Evolutionary conservation across 225 moss, liverwort and hornwort genomes (phyloP), one percentile per base, ranked within the genome.

Genomic region (Sphagnum tenellum): DNA sequence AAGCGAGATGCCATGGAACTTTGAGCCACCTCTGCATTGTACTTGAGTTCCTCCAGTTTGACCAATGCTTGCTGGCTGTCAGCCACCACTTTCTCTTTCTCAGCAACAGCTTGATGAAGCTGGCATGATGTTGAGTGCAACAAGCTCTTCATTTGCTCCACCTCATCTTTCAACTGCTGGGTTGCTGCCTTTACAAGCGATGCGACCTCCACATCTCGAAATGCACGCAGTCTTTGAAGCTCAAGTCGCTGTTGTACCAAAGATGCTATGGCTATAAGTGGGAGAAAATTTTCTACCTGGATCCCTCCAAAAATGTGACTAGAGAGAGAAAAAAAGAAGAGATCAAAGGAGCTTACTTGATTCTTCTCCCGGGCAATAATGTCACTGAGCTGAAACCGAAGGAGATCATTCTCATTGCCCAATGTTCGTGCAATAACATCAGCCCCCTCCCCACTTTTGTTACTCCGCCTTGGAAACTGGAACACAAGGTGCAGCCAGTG

Each of bases 351-450:
- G 4, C 64, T 65, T 55, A 90, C 96, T 85, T 96, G 96, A 68
- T 89, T 87, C 62, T 90, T 98, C 64, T 98, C 96, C 2, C 93
- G 88, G 56, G 76, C 68, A 59, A 90, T 90, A 5, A 98, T 78
- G 61, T 98, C 96, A 72, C 89, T 98, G 57, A 98, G 87, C 62
- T 98, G 96, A 70, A 89, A 98, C 49, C 96, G 90, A 63, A 98
- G 64, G 44, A 98, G 78, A 69, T 98, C 93, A 56, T 87, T 92
- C 67, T 98, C 96, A 59, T 87, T 88, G 71, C 78, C 79, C 63
- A 98, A 67, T 10, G 90, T 82, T 4, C 78, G 86, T 46, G 86
- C 67, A 65, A 98, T 76, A 65, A 90, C 86, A 64, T 76, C 85
- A 29, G 74, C 81, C 64, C 88, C 76, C 12, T 80, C 80, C 14